Conservation (phyloP, 495 filamentous ascomycete genomes). For the Neurospora discreta region DNA sequence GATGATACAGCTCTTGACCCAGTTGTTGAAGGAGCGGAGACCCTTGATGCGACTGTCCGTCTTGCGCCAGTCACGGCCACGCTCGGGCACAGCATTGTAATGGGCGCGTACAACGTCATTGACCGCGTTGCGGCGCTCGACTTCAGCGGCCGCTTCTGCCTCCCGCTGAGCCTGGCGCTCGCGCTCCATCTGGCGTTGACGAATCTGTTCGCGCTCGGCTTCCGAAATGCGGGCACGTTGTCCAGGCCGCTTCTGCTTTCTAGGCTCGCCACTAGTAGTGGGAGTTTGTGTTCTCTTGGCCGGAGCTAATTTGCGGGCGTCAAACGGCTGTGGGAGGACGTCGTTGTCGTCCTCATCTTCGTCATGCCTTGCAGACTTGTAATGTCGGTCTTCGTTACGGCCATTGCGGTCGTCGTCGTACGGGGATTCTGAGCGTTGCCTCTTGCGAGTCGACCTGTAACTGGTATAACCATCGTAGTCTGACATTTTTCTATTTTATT, state of each 20-base stretch:
- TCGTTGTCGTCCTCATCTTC: slow-evolving; percentile 14
- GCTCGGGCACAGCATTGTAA: slow-evolving; percentile 91
- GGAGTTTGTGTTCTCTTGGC: slow-evolving; percentile 37
- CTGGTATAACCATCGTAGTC: slow-evolving; percentile 11
- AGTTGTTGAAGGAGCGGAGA: slow-evolving; percentile 91
- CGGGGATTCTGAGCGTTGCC: background rate
- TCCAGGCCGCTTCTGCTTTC: slow-evolving; percentile 79
- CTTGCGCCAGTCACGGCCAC: slow-evolving; percentile 88
- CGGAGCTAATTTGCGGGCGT: slow-evolving; percentile 42
- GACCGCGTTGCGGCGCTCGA: slow-evolving; percentile 40
- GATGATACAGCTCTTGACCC: slow-evolving; percentile 93
- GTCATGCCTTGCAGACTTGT: slow-evolving; percentile 1
- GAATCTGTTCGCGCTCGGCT: slow-evolving; percentile 56
- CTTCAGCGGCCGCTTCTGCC: slow-evolving; percentile 28
- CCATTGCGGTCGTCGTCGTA: slow-evolving; percentile 1
- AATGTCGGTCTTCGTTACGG: background rate
- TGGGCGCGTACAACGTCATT: slow-evolving; percentile 82
- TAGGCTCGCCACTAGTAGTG: slow-evolving; percentile 32
- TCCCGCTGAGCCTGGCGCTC: slow-evolving; percentile 49
- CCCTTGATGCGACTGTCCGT: slow-evolving; percentile 91
- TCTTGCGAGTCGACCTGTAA: slow-evolving; percentile 2
- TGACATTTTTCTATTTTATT: slow-evolving; percentile 20
- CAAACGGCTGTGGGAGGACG: slow-evolving; percentile 43
- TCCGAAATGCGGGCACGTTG: slow-evolving; percentile 66
- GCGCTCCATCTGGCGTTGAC: slow-evolving; percentile 53